Evolutionary conservation across 2,329 filamentous ascomycete genomes (phyloP).

Genomic region (Hypoxylon sp.): DNA sequence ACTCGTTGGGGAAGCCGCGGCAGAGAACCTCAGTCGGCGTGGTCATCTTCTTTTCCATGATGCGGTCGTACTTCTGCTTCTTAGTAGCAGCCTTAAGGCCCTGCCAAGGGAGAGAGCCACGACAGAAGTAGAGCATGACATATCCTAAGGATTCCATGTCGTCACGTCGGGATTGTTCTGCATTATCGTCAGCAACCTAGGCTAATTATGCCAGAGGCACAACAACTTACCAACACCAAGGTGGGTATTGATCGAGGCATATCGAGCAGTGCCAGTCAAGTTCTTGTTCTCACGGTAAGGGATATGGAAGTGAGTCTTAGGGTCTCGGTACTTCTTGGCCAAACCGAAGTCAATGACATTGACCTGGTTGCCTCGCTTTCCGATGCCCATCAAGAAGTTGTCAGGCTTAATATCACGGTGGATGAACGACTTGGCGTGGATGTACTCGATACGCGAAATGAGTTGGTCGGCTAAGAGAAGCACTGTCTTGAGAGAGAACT

Average conservation of each 20-base stretch:
- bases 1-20: slow-evolving; percentile 99
- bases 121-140: slow-evolving; percentile 99
- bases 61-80: slow-evolving; percentile 99
- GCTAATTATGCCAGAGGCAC: background rate
- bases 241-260: slow-evolving; percentile 99
- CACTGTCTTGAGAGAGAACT: slow-evolving; percentile 99
- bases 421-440: slow-evolving; percentile 99
- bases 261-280: slow-evolving; percentile 97
- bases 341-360: slow-evolving; percentile 99
- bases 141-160: slow-evolving; percentile 99
- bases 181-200: slow-evolving; percentile 49
- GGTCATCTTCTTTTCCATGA: slow-evolving; percentile 99
- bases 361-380: slow-evolving; percentile 99
- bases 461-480: slow-evolving; percentile 96
- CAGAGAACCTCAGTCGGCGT: slow-evolving; percentile 98
- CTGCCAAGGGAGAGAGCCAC: slow-evolving; percentile 98
- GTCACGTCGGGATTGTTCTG: slow-evolving; percentile 97
- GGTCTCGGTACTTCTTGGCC: slow-evolving; percentile 99
- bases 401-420: slow-evolving; percentile 99
- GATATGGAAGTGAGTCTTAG: slow-evolving; percentile 99
- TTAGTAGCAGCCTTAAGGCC: slow-evolving; percentile 98
- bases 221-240: slow-evolving; percentile 83
- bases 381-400: slow-evolving; percentile 99
- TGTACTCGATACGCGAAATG: slow-evolving; percentile 99
- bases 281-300: slow-evolving; percentile 99